Percentiles rank a stretch among this genome's conserved stretches.
phyloP scores from a whole-genome alignment of 805 yeast species.

The Monosporozyma aerobia region DNA sequence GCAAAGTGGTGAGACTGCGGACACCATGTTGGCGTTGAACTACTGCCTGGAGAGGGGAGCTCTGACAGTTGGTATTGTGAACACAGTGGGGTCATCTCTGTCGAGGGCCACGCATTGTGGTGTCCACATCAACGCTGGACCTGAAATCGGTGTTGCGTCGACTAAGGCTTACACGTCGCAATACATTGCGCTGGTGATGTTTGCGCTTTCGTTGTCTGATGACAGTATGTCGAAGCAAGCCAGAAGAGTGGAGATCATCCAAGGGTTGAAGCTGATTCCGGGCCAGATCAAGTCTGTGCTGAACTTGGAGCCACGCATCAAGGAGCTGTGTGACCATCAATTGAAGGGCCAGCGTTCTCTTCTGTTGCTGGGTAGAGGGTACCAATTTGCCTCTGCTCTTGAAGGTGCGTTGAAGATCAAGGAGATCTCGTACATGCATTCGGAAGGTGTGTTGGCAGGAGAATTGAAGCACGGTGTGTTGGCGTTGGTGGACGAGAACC shows the following conservation, averaged over 20 bases:
- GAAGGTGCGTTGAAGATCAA: slow-evolving; percentile 98
- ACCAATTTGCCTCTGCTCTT: slow-evolving; percentile 91
- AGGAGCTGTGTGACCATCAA: slow-evolving; percentile 59
- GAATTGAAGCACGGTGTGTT: slow-evolving; percentile 97
- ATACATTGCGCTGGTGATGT: slow-evolving; percentile 92
- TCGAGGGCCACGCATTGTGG: slow-evolving; percentile 98
- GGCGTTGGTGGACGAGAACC: slow-evolving; percentile 87
- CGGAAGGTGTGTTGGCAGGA: slow-evolving; percentile 98
- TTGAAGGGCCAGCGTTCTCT: slow-evolving; percentile 79
- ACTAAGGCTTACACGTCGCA: slow-evolving; percentile 99
- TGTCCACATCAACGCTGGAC: slow-evolving; percentile 98
- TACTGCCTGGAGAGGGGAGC: slow-evolving; percentile 97
- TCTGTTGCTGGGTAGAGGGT: slow-evolving; percentile 91
- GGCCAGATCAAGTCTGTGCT: slow-evolving; percentile 75
- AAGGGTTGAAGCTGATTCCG: slow-evolving; percentile 77
- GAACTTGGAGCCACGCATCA: slow-evolving; percentile 62
- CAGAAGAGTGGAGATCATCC: slow-evolving; percentile 79
- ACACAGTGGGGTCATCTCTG: slow-evolving; percentile 93
- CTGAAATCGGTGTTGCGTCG: slow-evolving; percentile 98
- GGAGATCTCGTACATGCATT: slow-evolving; percentile 97
- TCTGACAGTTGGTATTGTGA: slow-evolving; percentile 92
- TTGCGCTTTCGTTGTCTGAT: slow-evolving; percentile 89
- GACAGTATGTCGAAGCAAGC: slow-evolving; percentile 69
- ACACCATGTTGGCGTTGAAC: slow-evolving; percentile 87
- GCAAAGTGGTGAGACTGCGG: slow-evolving; percentile 99